Base-by-base conservation (phyloP, 2,329 filamentous ascomycete genomes). In the Fusarium sororula region DNA sequence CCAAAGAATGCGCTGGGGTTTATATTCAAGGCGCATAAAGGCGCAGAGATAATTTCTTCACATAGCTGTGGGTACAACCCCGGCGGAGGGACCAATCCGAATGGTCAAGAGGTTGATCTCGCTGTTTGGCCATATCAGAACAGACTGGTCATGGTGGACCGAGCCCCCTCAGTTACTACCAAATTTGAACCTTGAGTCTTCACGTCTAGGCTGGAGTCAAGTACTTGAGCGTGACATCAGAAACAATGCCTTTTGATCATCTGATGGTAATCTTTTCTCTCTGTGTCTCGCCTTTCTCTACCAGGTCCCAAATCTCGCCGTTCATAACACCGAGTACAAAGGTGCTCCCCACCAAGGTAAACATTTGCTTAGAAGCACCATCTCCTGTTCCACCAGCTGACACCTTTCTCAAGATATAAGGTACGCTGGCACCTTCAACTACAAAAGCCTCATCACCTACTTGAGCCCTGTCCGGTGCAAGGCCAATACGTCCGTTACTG, bases 201-300 rank as follows among this genome's bases (percentile, higher is more conserved):
- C 3, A 26, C 11, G 8, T 10, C 24, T 14, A 20, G 18, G 6
- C 8, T 5, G 22, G 1, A 15, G 12, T 15, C 2, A 11, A 30
- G 13, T 7, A 6, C 13, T 4, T 48, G 0, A 15, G 5, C 2
- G 15, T 2, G 0, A 28, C 22, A 28, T 15, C 0, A 10, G 12
- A 14, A 28, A 13, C 0, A 7, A 5, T 9, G 9, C 22, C 6
- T 17, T 9, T 22, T 0, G 4, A 6, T 30, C 3, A 50, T 18
- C 28, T 50, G 0, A 50, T n/a, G 5, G 11, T n/a, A 18, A 18
- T 6, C 3, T 1, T n/a, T n/a, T 32, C 47, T 13, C 28, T 6
- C 1, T n/a, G 5, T 9, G 4, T 14, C 28, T 30, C 7, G 3
- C 20, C 28, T 5, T n/a, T 32, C 3, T n/a, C 10, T 7, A n/a